These are phyloP conservation scores for Leptosphaerulina australis DNA, from an alignment of 2,329 filamentous ascomycete species.

Conservation along the genomic window DNA sequence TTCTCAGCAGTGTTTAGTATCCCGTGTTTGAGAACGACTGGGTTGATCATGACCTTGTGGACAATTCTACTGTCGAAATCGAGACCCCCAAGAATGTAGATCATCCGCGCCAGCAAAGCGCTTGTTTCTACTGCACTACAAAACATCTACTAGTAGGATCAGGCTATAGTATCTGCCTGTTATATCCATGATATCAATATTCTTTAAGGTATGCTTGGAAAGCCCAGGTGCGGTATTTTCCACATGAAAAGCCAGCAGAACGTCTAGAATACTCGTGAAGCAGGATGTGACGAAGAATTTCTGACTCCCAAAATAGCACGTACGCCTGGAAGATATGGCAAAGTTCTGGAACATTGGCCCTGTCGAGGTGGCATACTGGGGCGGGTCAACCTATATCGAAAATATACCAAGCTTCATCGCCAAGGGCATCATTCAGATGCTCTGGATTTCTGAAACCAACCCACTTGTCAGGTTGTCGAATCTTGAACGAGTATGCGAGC, in stretches of 20 bases:
- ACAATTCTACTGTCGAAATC: conserved; percentile 7
- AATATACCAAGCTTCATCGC: conserved; percentile 14
- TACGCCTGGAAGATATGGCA: conserved; percentile 12
- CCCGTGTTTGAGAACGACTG: conserved; percentile 15
- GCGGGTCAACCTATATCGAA: conserved; percentile 12
- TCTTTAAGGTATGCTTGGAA: conserved; percentile 11
- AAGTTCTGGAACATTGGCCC: conserved; percentile 14
- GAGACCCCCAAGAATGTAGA: conserved; percentile 5
- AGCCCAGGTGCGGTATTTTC: conserved; percentile 14
- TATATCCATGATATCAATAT: conserved; percentile 17
- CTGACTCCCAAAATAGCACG: conserved; percentile 11
- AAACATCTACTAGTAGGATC: conserved; percentile 12
- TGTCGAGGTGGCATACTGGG: conserved; percentile 12
- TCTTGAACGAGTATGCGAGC: conserved; percentile 8
- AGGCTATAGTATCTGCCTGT: conserved; percentile 12
- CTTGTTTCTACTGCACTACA: conserved; percentile 15
- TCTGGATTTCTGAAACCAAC: conserved; percentile 17
- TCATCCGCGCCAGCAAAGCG: conserved; percentile 13
- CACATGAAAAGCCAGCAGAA: conserved; percentile 16
- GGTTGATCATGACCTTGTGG: conserved; percentile 10
- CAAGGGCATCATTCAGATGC: conserved; percentile 14
- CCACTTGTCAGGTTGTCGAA: conserved; percentile 14
- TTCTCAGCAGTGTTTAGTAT: conserved; percentile 14
- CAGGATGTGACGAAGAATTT: conserved; percentile 15
- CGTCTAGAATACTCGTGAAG: conserved; percentile 12